A percentile compares a stretch with the other conserved stretches of the same genome.
Conservation (phyloP, 768 basidiomycete genomes). For the Filobasidium wieringae region DNA sequence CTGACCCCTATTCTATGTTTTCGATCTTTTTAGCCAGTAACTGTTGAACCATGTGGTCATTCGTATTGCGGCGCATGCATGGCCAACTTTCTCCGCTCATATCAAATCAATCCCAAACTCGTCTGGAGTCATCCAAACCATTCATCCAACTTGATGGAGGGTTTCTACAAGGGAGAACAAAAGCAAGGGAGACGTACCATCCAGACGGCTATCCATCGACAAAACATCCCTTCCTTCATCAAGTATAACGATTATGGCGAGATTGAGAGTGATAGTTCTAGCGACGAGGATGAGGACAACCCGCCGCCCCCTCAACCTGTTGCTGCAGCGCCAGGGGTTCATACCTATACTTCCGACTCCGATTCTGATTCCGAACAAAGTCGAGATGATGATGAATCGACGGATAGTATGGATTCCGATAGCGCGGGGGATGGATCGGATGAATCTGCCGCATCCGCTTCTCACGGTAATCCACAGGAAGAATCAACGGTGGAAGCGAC, state of each 20-base stretch:
- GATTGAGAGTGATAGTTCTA: background rate
- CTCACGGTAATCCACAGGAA: too few relatives aligned
- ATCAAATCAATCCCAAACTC: background rate
- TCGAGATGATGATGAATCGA: too few relatives aligned
- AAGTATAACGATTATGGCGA: background rate
- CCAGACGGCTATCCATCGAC: background rate
- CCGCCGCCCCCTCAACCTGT: too few relatives aligned
- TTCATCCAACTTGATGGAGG: background rate
- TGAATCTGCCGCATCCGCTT: too few relatives aligned
- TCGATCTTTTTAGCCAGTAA: background rate
- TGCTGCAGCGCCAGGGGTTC: too few relatives aligned
- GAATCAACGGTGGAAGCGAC: too few relatives aligned
- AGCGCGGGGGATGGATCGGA: too few relatives aligned
- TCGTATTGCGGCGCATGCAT: background rate
- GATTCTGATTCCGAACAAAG: too few relatives aligned
- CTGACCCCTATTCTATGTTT: background rate
- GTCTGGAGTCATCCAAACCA: background rate
- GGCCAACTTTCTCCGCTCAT: background rate
- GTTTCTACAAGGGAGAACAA: background rate
- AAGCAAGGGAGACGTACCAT: background rate
- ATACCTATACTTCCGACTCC: too few relatives aligned
- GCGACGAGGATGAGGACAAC: background rate
- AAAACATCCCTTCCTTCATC: background rate
- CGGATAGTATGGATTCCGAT: too few relatives aligned
- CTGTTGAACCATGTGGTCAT: background rate